These are phyloP conservation scores for Cocos nucifera DNA, from an alignment of 176 grass and related monocot genomes.

Conservation along the genomic window DNA sequence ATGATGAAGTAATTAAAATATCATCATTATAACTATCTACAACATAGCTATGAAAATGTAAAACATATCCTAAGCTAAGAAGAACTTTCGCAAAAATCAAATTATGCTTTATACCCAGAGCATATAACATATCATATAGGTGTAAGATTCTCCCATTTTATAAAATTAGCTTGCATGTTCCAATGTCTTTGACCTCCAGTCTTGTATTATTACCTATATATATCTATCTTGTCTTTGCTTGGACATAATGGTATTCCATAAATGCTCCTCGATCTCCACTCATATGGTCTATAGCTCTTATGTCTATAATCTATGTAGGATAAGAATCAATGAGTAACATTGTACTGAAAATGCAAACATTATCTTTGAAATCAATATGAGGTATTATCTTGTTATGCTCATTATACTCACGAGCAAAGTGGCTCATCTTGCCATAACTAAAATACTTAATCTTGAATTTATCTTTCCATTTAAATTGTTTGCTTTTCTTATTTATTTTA, in stretches of 20 bases:
- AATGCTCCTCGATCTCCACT: background rate
- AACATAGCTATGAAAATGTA: too few species aligned
- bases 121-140: too few species aligned
- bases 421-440: too few species aligned
- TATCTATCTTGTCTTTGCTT: background rate
- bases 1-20: too few species aligned
- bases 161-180: too few species aligned
- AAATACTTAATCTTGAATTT: too few species aligned
- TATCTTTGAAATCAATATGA: background rate
- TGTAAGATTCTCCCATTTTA: too few species aligned
- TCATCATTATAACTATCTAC: too few species aligned
- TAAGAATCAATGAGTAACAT: background rate
- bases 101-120: background rate
- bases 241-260: background rate
- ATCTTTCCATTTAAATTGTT: too few species aligned
- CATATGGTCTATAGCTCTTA: constrained; percentile 1
- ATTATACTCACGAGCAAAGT: too few species aligned
- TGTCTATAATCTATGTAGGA: background rate
- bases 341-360: background rate
- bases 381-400: background rate
- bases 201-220: constrained; percentile 1
- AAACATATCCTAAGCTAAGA: too few species aligned
- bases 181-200: background rate
- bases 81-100: too few species aligned
- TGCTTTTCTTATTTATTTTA: background rate